Conservation (phyloP, 352 stramenopile species). For the Plasmopara halstedii region DNA sequence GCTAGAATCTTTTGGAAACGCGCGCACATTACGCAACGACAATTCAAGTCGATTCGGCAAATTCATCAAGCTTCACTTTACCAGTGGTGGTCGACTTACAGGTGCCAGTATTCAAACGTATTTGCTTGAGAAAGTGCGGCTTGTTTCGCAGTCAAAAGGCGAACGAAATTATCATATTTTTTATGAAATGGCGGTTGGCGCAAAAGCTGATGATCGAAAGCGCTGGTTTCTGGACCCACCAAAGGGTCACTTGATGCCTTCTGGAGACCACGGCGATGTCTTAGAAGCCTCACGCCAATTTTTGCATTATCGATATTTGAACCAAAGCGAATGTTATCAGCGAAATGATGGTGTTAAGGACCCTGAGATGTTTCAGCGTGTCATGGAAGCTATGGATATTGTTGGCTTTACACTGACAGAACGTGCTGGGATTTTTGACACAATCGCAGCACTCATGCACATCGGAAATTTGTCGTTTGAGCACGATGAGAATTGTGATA, state of each 20-base stretch:
- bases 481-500: constrained; percentile 61
- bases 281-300: constrained; percentile 42
- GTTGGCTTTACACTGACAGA: constrained; percentile 77
- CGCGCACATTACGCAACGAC: constrained; percentile 81
- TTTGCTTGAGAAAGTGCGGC: constrained; percentile 90
- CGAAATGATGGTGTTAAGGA: constrained; percentile 72
- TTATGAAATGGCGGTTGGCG: constrained; percentile 73
- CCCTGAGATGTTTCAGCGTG: constrained; percentile 64
- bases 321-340: constrained; percentile 81
- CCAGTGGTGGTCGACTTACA: constrained; percentile 52
- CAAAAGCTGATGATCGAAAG: constrained; percentile 36
- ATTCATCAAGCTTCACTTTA: constrained; percentile 90
- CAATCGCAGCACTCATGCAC: constrained; percentile 81
- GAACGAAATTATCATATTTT: constrained; percentile 87
- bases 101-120: constrained; percentile 90
- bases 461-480: constrained; percentile 86
- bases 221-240: constrained; percentile 64
- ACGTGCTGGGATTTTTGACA: constrained; percentile 71
- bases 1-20: constrained; percentile 87
- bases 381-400: constrained; percentile 75
- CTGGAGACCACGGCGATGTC: constrained; percentile 38
- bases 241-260: constrained; percentile 21
- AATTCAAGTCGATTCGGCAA: constrained; percentile 90
- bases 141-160: constrained; percentile 73
- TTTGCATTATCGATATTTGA: constrained; percentile 74